These are phyloP conservation scores for Amanita rubescens DNA, from an alignment of 768 basidiomycete species.

Conservation along the genomic window DNA sequence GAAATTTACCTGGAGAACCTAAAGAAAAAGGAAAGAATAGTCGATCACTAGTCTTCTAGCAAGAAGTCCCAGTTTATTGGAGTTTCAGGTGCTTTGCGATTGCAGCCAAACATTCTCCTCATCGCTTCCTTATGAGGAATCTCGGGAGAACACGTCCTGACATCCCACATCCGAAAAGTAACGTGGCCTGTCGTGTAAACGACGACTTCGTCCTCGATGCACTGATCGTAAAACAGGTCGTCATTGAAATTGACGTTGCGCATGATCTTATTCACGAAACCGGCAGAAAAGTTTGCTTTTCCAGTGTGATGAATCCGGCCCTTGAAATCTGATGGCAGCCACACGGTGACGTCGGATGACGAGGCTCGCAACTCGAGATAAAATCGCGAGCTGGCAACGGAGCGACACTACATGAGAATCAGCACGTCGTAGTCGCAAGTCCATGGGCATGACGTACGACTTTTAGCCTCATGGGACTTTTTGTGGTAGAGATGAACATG, in stretches of 20 bases:
- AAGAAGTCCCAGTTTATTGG: constrained; percentile 75
- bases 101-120: constrained; percentile 56
- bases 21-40: constrained; percentile 7
- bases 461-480: constrained; percentile 57
- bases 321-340: constrained; percentile 74
- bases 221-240: constrained; percentile 21
- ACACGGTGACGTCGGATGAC: constrained; percentile 67
- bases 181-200: constrained; percentile 55
- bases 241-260: constrained; percentile 44
- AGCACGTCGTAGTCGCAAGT: constrained; percentile 10
- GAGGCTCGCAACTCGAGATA: constrained; percentile 58
- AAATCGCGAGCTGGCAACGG: constrained; percentile 44
- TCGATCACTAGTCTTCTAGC: constrained; percentile 47
- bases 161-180: constrained; percentile 76
- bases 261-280: constrained; percentile 65
- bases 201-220: constrained; percentile 53
- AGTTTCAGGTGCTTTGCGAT: constrained; percentile 47
- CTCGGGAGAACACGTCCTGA: constrained; percentile 58
- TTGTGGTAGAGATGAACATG: constrained; percentile 53
- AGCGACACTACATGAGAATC: constrained; percentile 39
- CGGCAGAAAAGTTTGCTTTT: constrained; percentile 54
- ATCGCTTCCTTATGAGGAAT: constrained; percentile 51
- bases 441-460: constrained; percentile 43
- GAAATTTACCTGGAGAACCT: constrained; percentile 6
- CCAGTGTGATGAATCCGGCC: constrained; percentile 55